Percentiles rank a stretch among this genome's conserved stretches.
phyloP scores from a whole-genome alignment of 306 rosid species.

The Trifolium pratense region DNA sequence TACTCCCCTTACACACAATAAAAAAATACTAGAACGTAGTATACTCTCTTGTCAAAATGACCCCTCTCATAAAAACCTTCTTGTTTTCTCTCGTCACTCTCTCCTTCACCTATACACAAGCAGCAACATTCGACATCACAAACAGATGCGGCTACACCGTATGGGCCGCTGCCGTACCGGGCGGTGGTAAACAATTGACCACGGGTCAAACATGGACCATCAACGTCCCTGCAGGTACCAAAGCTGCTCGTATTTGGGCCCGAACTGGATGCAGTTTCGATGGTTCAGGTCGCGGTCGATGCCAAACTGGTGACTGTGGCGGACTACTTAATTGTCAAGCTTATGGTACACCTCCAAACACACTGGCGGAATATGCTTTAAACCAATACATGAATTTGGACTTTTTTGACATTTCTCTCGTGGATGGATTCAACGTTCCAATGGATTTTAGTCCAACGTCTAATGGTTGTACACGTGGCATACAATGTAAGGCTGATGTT shows the following conservation, averaged over 20 bases:
- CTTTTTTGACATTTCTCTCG: conserved; percentile 49
- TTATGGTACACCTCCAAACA: conserved; percentile 56
- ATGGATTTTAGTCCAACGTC: conserved; percentile 51
- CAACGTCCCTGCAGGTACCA: conserved; percentile 35
- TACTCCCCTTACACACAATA: background rate
- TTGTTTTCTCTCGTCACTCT: conserved; percentile 1
- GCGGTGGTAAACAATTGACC: conserved; percentile 47
- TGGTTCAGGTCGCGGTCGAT: conserved; percentile 41
- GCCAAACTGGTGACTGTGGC: conserved; percentile 62
- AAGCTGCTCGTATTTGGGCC: conserved; percentile 58
- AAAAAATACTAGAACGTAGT: too few relatives aligned
- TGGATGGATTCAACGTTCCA: conserved; percentile 57
- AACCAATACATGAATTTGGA: conserved; percentile 48
- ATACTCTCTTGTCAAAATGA: background rate
- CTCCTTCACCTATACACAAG: conserved; percentile 5
- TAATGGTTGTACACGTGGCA: conserved; percentile 29
- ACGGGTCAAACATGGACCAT: conserved; percentile 42
- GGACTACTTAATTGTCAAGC: conserved; percentile 47
- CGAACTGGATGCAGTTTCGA: conserved; percentile 65
- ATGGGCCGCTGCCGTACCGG: conserved; percentile 57
- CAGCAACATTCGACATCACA: conserved; percentile 43
- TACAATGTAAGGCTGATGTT: conserved; percentile 46
- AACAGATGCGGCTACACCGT: conserved; percentile 54
- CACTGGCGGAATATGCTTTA: conserved; percentile 55
- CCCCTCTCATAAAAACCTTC: background rate